Base-by-base conservation (phyloP, 805 yeast species). In the Starmerella geochares region DNA sequence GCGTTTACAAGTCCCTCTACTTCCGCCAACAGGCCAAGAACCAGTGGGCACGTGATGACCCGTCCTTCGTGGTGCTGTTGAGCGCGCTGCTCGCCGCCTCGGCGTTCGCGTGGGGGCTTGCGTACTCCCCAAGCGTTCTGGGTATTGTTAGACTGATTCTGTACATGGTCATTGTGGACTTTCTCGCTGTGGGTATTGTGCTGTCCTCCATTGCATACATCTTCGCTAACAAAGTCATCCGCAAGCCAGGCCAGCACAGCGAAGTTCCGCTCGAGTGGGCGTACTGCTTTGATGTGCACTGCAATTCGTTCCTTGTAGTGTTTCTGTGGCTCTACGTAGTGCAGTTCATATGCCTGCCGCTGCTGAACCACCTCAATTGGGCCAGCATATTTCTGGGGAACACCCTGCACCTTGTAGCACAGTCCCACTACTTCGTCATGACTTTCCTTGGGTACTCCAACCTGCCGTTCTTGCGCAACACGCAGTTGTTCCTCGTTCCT, bases 211-310 rank as follows among this genome's bases (percentile, higher is more conserved):
- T 78, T 13, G 78, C 81, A 19, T 88, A 94, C 94, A 55, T 78
- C 14, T 59, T 84, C 33, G 79, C 86, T 27, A 83, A 83, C 60
- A 74, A 73, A 56, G 73, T 85, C 49, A 72, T 85, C 56, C 42
- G 51, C 19, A 47, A 50, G 24, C 31, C 47, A 10, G 55, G 44
- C 16, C 41, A 41, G 35, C 36, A 28, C 17, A 27, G 41, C 8
- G 28, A 24, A 5, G 25, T 16, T 4, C 56, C 46, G 2, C 68
- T 86, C 48, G 96, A 88, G 63, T 88, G 96, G 96, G 87, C 90
- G 1, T 87, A 86, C 63, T 86, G 96, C 68, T 88, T 88, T 63
- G 96, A 87, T 61, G 81, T 87, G 24, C 96, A 88, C 67, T 86
- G 95, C 69, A 88, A 88, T 65, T 77, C 95, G n/a, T 86, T 83